Percentiles rank a stretch among this genome's conserved stretches.
These are phyloP conservation scores for Alectoria sarmentosa DNA, from an alignment of 495 filamentous ascomycete species.

Conservation along the genomic window DNA sequence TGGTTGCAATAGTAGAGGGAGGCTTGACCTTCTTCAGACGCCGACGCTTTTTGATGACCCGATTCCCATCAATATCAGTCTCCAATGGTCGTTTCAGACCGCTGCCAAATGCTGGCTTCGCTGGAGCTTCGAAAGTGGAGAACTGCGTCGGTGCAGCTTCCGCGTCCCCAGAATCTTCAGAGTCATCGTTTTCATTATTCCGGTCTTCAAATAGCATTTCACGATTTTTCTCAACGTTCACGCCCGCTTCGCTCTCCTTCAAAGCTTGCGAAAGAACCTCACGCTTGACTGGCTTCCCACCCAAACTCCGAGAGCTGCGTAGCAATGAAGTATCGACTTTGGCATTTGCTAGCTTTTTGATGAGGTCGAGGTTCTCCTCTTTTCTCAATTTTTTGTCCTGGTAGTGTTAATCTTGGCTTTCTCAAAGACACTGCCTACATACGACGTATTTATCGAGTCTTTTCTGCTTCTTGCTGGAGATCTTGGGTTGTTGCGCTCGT, in stretches of 20 bases:
- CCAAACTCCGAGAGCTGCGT: constrained; percentile 66
- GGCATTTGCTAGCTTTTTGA: constrained; percentile 69
- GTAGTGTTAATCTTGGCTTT: constrained; percentile 5
- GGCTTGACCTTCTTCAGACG: constrained; percentile 29
- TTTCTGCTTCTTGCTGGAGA: constrained; percentile 89
- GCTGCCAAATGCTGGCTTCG: constrained; percentile 48
- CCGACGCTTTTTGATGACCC: constrained; percentile 63
- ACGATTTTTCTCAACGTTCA: neutral
- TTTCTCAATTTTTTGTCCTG: constrained; percentile 88
- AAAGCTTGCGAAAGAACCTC: constrained; percentile 55
- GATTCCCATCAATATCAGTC: constrained; percentile 65
- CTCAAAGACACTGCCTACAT: constrained; percentile 21
- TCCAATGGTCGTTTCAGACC: constrained; percentile 86
- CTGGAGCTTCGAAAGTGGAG: neutral
- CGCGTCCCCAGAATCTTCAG: constrained; percentile 24
- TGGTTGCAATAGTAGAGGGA: constrained; percentile 31
- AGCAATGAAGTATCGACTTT: constrained; percentile 79
- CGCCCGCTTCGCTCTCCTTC: constrained; percentile 38
- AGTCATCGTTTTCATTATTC: constrained; percentile 38
- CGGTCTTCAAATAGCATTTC: constrained; percentile 35
- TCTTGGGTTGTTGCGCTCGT: constrained; percentile 53
- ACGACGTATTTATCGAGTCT: constrained; percentile 94
- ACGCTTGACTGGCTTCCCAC: constrained; percentile 57
- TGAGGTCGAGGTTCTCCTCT: constrained; percentile 80
- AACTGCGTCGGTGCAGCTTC: constrained; percentile 7